Conservation (phyloP, 148 eudicot genomes). For the Cornus controversa region DNA sequence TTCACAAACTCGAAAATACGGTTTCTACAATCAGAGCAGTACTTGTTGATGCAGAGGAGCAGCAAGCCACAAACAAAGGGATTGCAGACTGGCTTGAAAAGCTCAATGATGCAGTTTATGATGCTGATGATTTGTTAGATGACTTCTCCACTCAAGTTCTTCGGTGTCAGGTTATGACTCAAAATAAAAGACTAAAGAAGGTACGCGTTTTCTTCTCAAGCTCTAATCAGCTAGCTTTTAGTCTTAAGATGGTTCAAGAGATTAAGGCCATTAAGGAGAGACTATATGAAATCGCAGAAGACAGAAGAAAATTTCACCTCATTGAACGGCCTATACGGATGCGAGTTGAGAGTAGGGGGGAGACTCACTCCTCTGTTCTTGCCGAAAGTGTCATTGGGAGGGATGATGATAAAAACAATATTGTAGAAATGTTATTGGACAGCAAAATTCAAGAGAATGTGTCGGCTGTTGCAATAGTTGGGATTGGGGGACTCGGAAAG, state of each 20-base stretch:
- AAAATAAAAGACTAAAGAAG: background rate
- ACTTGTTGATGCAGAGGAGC: slow-evolving; percentile 15
- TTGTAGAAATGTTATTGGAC: background rate
- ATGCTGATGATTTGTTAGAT: slow-evolving; percentile 24
- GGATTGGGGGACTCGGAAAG: slow-evolving; percentile 32
- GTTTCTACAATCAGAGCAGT: slow-evolving; percentile 14
- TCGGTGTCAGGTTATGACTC: background rate
- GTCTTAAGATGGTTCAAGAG: background rate
- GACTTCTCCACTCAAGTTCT: background rate
- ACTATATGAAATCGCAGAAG: background rate
- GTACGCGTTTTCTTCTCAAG: background rate
- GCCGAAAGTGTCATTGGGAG: slow-evolving; percentile 9
- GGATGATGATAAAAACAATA: background rate
- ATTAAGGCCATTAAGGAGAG: background rate
- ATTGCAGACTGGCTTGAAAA: slow-evolving; percentile 11
- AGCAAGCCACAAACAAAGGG: background rate
- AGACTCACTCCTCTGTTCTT: background rate
- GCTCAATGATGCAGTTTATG: slow-evolving; percentile 17
- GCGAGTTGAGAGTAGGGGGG: background rate
- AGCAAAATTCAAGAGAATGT: background rate
- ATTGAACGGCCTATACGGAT: background rate
- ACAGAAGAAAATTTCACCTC: background rate
- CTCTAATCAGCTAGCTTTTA: background rate
- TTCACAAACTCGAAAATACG: slow-evolving; percentile 12
- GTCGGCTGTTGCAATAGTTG: slow-evolving; percentile 18